phyloP scores from a whole-genome alignment of 805 yeast species.

The Candida nemodendra region DNA sequence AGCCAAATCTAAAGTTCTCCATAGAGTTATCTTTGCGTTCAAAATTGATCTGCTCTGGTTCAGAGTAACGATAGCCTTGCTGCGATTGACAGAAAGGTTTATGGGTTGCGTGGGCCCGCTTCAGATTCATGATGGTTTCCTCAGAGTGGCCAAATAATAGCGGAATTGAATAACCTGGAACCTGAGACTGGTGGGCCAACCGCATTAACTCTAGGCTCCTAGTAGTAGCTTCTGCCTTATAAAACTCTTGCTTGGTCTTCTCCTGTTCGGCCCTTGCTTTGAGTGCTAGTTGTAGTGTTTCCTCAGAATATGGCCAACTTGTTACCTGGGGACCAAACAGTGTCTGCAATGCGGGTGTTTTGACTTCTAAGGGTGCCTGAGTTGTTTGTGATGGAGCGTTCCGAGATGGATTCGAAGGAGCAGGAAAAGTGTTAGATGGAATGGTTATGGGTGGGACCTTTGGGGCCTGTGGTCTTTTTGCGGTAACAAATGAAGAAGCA shows the following conservation, averaged over 20 bases:
- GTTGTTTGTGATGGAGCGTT: no score
- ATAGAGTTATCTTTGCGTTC: constrained; percentile 21
- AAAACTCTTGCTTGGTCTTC: constrained; percentile 75
- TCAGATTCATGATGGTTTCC: constrained; percentile 10
- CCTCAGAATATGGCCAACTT: constrained; percentile 56
- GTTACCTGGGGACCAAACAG: constrained; percentile 54
- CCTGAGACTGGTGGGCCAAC: constrained; percentile 55
- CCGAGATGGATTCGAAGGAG: no score
- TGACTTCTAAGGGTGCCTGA: no score
- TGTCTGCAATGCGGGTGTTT: constrained; percentile 40
- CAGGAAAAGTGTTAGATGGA: no score
- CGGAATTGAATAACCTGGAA: constrained; percentile 67
- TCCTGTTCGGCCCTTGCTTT: constrained; percentile 71
- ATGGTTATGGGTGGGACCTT: no score
- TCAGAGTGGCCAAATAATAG: constrained; percentile 41
- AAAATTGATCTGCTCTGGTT: neutral
- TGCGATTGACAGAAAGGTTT: neutral
- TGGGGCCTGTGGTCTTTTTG: no score
- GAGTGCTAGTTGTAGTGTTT: constrained; percentile 56
- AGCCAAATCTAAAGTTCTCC: constrained; percentile 32
- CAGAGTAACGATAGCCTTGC: neutral
- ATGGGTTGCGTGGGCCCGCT: constrained; percentile 2
- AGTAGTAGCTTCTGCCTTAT: constrained; percentile 60
- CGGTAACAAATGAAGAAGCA: no score
- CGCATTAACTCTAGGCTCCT: constrained; percentile 61